Evolutionary conservation across 768 basidiomycete species (phyloP), one percentile per base, ranked within the genome.

Genomic region (Psilocybe subaeruginosa): DNA sequence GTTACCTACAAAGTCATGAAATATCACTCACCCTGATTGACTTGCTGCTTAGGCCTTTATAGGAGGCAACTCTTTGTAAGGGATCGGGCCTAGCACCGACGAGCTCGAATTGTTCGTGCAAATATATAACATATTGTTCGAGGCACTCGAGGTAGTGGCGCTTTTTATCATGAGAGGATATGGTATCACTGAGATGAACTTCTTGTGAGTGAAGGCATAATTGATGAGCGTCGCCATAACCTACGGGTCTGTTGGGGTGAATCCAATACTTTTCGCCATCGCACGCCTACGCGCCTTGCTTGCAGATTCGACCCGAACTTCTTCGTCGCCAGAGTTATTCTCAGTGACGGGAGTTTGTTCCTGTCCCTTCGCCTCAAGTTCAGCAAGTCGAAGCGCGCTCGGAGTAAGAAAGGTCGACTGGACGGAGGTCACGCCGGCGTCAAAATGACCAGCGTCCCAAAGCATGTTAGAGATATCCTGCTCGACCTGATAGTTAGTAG

Each of bases 161-260:
- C 66, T 91, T 91, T 68, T 91, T 91, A 67, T 91, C 90, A 66
- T 92, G 90, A 5, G 89, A 90, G 2, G 90, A 87, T 58, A 92
- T 90, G n/a, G 80, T 80, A 54, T 91, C 90, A 1, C 88, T 89
- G 60, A 16, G 12, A 37, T 47, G 8, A 59, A 46, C 23, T 23
- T 23, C 23, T 23, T 23, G 23, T 23, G 23, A 23, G 23, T 23
- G 23, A 23, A 23, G 23, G 23, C 23, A 23, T 23, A 23, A 23
- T 23, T 23, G 23, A 23, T 54, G 59, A 41, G 62, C 56, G 37
- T 33, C 58, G 23, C 33, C 6, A 35, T 7, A 7, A 35, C 85
- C 58, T 66, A 88, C 88, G 85, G 86, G 68, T 89, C 88, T 16
- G 85, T 87, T 5, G 82, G 82, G 0, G 75, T 66, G 62, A 89